Conservation (phyloP, 2,329 filamentous ascomycete species). For the Aspergillus pseudoterreus region DNA sequence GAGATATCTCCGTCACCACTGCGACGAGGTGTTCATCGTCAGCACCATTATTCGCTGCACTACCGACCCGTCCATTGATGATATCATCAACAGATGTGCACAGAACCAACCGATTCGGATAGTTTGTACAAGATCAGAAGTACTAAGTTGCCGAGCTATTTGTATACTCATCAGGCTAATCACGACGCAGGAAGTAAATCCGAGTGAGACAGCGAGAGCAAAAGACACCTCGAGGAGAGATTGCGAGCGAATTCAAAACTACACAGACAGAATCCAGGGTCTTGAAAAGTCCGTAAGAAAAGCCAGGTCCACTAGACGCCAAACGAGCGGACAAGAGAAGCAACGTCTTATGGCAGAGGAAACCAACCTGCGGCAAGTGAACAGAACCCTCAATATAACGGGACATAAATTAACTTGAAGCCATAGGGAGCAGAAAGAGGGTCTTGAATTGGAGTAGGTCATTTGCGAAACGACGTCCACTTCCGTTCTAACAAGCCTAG, state of each 20-base stretch:
- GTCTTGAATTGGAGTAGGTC: slow-evolving; percentile 6
- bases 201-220: slow-evolving; percentile 7
- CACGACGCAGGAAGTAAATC: slow-evolving; percentile 7
- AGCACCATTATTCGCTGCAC: slow-evolving; percentile 15
- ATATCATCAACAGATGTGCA: slow-evolving; percentile 8
- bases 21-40: slow-evolving; percentile 21
- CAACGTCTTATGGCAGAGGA: slow-evolving; percentile 2
- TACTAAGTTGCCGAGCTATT: not conserved
- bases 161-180: not conserved
- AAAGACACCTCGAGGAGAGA: not conserved
- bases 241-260: not conserved
- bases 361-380: not conserved
- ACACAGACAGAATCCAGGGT: not conserved
- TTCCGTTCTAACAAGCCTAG: not conserved
- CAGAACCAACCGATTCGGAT: slow-evolving; percentile 10
- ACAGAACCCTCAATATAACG: not conserved
- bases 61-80: slow-evolving; percentile 15
- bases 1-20: slow-evolving; percentile 17
- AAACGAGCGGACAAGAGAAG: not conserved
- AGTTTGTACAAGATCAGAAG: slow-evolving; percentile 20
- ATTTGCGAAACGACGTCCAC: not conserved
- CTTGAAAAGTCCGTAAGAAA: not conserved
- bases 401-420: not conserved
- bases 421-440: slow-evolving; percentile 4
- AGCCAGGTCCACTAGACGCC: not conserved